Evolutionary conservation across 2,329 filamentous ascomycete species (phyloP).

Genomic region (Neopestalotiopsis sp.): DNA sequence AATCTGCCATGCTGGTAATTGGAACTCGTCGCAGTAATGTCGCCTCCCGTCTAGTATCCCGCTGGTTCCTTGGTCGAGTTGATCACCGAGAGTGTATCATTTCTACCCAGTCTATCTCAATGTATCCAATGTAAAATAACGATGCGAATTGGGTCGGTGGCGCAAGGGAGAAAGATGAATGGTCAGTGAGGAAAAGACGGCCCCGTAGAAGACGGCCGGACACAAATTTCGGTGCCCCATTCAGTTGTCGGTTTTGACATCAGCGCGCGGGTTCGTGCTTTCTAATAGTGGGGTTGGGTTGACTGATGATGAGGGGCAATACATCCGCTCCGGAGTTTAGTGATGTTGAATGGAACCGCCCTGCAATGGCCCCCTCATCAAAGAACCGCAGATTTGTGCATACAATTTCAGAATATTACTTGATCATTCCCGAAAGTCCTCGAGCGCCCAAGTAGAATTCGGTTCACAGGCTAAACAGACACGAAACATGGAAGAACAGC

Average conservation of each 20-base stretch:
- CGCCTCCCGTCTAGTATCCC: neutral
- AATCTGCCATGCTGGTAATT: slow-evolving; percentile 26
- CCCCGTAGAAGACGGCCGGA: neutral
- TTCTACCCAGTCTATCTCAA: neutral
- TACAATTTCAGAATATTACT: neutral
- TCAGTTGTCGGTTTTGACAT: slow-evolving; percentile 27
- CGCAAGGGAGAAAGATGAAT: neutral
- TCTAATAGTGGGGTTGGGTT: slow-evolving; percentile 26
- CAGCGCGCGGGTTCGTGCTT: slow-evolving; percentile 28
- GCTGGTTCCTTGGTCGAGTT: neutral
- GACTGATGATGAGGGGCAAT: slow-evolving; percentile 25
- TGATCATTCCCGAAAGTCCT: neutral
- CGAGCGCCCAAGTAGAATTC: neutral
- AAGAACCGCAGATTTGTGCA: neutral
- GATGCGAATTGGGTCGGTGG: neutral
- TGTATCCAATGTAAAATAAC: neutral
- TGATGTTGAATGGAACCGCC: neutral
- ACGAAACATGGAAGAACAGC: slow-evolving; percentile 75
- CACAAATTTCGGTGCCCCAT: neutral
- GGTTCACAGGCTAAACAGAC: neutral
- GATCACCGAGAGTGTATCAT: neutral
- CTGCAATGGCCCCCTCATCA: too few species aligned
- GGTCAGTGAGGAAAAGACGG: neutral
- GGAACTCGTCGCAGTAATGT: neutral
- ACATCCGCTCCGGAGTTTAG: neutral